Evolutionary conservation across 345 rosid species (phyloP), one percentile per base, ranked within the genome.

Genomic region (Eucalyptus viminalis): DNA sequence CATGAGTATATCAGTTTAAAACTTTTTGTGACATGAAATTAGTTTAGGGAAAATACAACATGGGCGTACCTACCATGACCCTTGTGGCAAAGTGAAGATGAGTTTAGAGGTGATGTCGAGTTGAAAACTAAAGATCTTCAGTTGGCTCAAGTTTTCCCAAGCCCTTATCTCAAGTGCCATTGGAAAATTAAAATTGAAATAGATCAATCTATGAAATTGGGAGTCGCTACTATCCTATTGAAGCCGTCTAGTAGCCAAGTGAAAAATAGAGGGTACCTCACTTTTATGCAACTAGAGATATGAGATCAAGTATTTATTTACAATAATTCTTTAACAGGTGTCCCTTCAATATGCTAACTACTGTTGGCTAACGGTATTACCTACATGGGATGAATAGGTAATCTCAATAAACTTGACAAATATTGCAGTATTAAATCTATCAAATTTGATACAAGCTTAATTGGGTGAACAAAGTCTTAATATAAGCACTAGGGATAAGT

Each of bases 21-120:
- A 4, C 27, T 5, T 14, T 65, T 29, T 7, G 14, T n/a, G 19
- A 24, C 19, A 5, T 5, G 3, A 65, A 65, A 65, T n/a, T n/a
- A 65, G 5, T 65, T 65, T 14, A 29, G 31, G 8, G 5, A 1
- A 29, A 12, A 62, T 14, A n/a, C 14, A 14, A 62, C 16, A 29
- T 0, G 1, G 3, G 2, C 13, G 4, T 13, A 62, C 31, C 4
- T 62, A 14, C 4, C 2, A 25, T 29, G 76, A 14, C 19, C 37
- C 19, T n/a, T 31, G 3, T 4, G 5, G 3, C 3, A 5, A 8
- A 10, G 19, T 6, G 3, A 67, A 67, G 40, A n/a, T 8, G 76
- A 16, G 21, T 7, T n/a, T n/a, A 67, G 11, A 67, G 37, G 37
- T n/a, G 8, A 65, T 51, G 69, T 62, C 4, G 8, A 62, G 3